Evolutionary conservation across 345 rosid genomes (phyloP), one percentile per base, ranked within the genome.

Genomic region (Balakata baccata): DNA sequence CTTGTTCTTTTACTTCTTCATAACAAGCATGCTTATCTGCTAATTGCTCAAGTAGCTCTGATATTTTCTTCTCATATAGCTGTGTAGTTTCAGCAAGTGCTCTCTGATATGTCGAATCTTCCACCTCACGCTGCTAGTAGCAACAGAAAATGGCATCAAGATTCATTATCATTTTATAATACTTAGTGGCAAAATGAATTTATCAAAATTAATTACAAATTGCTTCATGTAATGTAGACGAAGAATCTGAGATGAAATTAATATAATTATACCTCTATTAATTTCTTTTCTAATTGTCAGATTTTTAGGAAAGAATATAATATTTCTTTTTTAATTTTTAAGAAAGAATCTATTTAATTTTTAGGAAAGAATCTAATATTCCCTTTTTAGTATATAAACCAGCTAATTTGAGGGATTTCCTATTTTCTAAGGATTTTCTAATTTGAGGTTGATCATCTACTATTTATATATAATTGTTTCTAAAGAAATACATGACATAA

Each of bases 1-100:
- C 73, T 74, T 89, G 87, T 69, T 93, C 88, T 81, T 80, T 85
- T 47, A 76, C 77, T 59, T 52, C 82, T 73, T 84, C 84, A 78
- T 74, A 85, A 77, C 74, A 74, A 47, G 83, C 77, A 78, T 82
- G 82, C 72, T 84, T 78, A n/a, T 89, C 85, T 74, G 84, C 89
- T 68, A 89, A 68, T 80, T 88, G 85, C 85, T 84, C 85, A 53
- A 73, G 83, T 50, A 90, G 87, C 71, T 89, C 86, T 53, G 80
- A 72, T 82, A 86, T 86, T 81, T 88, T 90, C 73, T 85, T 82
- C 86, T 94, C 97, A 70, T 87, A 91, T 49, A 77, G 81, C 77
- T 85, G 77, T 52, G 88, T 86, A 75, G 89, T 87, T 74, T 90
- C 96, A 3, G 83, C 86, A 63, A 91, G 88, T 66, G 91, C 86